Evolutionary conservation across 1,139 yeast species (phyloP).

Genomic region (Candida glucosophila): DNA sequence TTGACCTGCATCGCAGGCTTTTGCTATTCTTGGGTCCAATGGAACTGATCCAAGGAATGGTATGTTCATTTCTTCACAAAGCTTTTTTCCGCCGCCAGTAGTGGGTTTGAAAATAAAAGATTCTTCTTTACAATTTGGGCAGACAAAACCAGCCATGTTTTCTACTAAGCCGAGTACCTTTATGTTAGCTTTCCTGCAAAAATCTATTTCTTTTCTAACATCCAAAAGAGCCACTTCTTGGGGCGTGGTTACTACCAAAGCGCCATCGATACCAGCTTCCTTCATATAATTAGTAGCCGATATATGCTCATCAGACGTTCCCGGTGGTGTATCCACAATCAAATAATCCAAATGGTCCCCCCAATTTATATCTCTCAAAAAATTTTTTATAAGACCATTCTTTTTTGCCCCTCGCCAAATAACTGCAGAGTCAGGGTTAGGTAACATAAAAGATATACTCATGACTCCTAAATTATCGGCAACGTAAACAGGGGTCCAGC

Average conservation of each 20-base stretch:
- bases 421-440: constrained; percentile 86
- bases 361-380: constrained; percentile 94
- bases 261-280: constrained; percentile 92
- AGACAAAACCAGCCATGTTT: constrained; percentile 97
- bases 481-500: constrained; percentile 96
- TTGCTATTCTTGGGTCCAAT: constrained; percentile 89
- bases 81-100: constrained; percentile 88
- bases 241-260: constrained; percentile 91
- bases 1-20: constrained; percentile 78
- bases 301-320: constrained; percentile 95
- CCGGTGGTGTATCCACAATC: constrained; percentile 96
- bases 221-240: constrained; percentile 95
- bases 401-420: constrained; percentile 98
- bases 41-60: constrained; percentile 90
- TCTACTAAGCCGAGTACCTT: constrained; percentile 85
- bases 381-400: constrained; percentile 87
- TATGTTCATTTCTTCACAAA: constrained; percentile 71
- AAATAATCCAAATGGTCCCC: constrained; percentile 77
- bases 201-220: constrained; percentile 92
- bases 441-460: constrained; percentile 94
- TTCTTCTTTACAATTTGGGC: constrained; percentile 89
- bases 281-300: constrained; percentile 82
- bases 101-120: constrained; percentile 89
- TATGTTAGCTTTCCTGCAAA: constrained; percentile 85
- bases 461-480: constrained; percentile 91